A percentile compares a stretch with the other conserved stretches of the same genome.
These are phyloP conservation scores for Phytophthora cryptogea DNA, from an alignment of 352 stramenopile genomes.

Conservation along the genomic window DNA sequence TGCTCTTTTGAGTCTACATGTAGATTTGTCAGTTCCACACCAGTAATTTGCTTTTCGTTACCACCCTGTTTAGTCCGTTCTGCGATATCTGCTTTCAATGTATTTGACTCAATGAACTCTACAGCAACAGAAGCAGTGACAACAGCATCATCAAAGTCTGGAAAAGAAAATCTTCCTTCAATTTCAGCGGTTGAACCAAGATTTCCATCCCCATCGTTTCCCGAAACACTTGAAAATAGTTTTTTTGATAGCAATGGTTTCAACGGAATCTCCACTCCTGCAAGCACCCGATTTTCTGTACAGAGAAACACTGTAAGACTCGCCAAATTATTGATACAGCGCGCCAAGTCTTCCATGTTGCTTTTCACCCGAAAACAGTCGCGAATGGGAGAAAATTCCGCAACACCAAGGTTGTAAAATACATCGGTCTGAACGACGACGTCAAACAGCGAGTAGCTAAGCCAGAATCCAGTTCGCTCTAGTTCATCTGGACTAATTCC, in stretches of 20 bases:
- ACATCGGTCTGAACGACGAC: slow-evolving; percentile 84
- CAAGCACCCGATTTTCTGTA: slow-evolving; percentile 65
- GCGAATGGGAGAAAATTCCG: slow-evolving; percentile 70
- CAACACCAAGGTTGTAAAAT: slow-evolving; percentile 58
- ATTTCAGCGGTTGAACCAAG: slow-evolving; percentile 17
- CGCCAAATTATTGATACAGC: slow-evolving; percentile 39
- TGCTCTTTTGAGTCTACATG: not conserved
- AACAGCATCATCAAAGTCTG: slow-evolving; percentile 33
- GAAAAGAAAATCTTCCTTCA: slow-evolving; percentile 53
- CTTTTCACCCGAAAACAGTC: slow-evolving; percentile 76
- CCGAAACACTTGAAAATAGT: slow-evolving; percentile 20
- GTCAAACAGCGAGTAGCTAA: slow-evolving; percentile 86
- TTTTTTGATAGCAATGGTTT: slow-evolving; percentile 33
- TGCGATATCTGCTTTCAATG: not conserved
- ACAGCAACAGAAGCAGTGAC: slow-evolving; percentile 39
- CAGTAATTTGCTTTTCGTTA: not conserved
- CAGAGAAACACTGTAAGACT: slow-evolving; percentile 70
- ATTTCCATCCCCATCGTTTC: not conserved
- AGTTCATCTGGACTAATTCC: slow-evolving; percentile 9
- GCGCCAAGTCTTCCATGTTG: slow-evolving; percentile 48
- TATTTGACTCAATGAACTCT: slow-evolving; percentile 30
- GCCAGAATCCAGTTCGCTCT: slow-evolving; percentile 57
- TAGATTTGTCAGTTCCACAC: not conserved
- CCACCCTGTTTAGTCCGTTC: not conserved
- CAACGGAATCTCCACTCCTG: slow-evolving; percentile 62